Percentiles rank a stretch among this genome's conserved stretches.
Evolutionary conservation across 108 stramenopile genomes (phyloP).

Genomic region (Cylindrotheca closterium): DNA sequence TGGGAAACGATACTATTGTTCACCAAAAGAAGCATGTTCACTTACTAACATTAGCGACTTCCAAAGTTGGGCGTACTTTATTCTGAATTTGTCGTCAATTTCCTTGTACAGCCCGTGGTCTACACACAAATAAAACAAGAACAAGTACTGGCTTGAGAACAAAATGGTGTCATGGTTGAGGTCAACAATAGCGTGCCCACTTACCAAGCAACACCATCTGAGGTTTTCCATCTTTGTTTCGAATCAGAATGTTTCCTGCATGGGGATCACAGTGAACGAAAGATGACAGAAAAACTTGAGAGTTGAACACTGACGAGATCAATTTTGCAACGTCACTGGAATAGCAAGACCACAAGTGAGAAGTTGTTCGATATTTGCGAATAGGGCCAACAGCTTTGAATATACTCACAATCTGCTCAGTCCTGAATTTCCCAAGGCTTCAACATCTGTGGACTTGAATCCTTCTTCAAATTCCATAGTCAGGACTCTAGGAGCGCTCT

Average conservation of each 20-base stretch:
- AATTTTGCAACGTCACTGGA: slow-evolving; percentile 68
- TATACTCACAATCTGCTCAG: slow-evolving; percentile 38
- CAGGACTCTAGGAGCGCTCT: slow-evolving; percentile 76
- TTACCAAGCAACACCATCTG: slow-evolving; percentile 72
- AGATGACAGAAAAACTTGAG: slow-evolving; percentile 71
- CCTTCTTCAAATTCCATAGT: slow-evolving; percentile 97
- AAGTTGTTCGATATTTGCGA: neutral
- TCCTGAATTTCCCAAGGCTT: slow-evolving; percentile 58
- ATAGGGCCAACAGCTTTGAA: neutral
- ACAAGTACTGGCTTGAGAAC: too few relatives aligned
- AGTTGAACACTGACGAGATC: slow-evolving; percentile 75
- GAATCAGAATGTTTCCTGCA: slow-evolving; percentile 88
- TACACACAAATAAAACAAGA: slow-evolving; percentile 14
- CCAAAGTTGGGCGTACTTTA: slow-evolving; percentile 83
- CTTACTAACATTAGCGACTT: slow-evolving; percentile 77
- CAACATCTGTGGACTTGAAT: slow-evolving; percentile 76
- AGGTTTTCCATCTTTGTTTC: slow-evolving; percentile 68
- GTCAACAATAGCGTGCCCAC: too few relatives aligned
- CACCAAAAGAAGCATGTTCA: too few relatives aligned
- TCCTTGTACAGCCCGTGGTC: slow-evolving; percentile 91
- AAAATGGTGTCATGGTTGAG: too few relatives aligned
- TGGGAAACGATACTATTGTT: too few relatives aligned
- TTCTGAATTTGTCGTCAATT: slow-evolving; percentile 75
- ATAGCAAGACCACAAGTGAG: neutral
- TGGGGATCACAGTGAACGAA: slow-evolving; percentile 94